A percentile compares a stretch with the other conserved stretches of the same genome.
Evolutionary conservation across 768 basidiomycete species (phyloP).

Genomic region (Suillus ampliporus): DNA sequence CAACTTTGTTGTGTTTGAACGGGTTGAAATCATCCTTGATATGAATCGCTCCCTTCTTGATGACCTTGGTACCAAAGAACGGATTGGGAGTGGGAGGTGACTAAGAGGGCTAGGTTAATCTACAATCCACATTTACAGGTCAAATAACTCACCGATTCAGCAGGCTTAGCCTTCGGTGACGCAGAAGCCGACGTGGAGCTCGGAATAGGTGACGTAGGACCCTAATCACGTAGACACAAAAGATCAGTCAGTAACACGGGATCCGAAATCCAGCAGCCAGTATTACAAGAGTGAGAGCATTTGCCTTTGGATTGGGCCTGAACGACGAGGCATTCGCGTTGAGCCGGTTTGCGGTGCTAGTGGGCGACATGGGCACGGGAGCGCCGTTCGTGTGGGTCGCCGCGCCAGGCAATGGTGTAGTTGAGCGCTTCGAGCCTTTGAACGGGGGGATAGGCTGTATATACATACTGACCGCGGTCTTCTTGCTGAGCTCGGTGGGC

Average conservation of each 20-base stretch:
- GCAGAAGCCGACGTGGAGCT: slow-evolving; percentile 47
- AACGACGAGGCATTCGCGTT: slow-evolving; percentile 93
- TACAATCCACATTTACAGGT: slow-evolving; percentile 1
- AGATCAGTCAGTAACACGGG: slow-evolving; percentile 24
- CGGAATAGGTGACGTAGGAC: slow-evolving; percentile 52
- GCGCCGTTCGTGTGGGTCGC: slow-evolving; percentile 33
- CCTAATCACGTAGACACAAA: slow-evolving; percentile 38
- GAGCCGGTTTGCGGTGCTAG: slow-evolving; percentile 61
- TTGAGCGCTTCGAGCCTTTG: slow-evolving; percentile 61
- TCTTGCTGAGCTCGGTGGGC: slow-evolving; percentile 40
- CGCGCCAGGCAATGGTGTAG: slow-evolving; percentile 24
- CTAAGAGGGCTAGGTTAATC: slow-evolving; percentile 31
- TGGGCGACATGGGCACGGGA: slow-evolving; percentile 57
- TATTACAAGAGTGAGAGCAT: slow-evolving; percentile 72
- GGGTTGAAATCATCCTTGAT: slow-evolving; percentile 98
- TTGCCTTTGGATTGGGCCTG: slow-evolving; percentile 85
- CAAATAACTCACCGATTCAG: slow-evolving; percentile 51
- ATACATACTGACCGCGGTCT: slow-evolving; percentile 66
- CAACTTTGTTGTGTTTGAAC: slow-evolving; percentile 86
- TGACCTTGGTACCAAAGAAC: slow-evolving; percentile 84
- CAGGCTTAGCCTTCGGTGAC: slow-evolving; percentile 66
- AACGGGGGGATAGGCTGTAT: slow-evolving; percentile 94
- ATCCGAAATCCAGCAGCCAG: slow-evolving; percentile 15
- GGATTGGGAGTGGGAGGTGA: slow-evolving; percentile 69
- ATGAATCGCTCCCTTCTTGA: slow-evolving; percentile 81